Evolutionary conservation across 129 eudicot genomes (phyloP), one percentile per base, ranked within the genome.

Genomic region (Solidago caesia): DNA sequence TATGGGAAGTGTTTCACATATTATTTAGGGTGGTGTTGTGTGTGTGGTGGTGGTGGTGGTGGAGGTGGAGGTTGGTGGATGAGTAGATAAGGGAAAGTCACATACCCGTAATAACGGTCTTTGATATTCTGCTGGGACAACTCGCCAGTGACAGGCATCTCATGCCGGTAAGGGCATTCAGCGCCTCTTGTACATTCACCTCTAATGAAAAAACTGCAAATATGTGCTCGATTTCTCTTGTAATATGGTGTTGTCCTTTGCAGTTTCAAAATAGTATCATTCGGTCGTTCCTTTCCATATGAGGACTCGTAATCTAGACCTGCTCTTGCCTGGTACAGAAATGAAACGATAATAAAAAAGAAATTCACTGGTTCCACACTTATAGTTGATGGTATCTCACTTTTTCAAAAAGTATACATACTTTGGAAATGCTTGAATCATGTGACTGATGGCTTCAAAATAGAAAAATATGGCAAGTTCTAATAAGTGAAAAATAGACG

Each of bases 121-220:
- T 95, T 91, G 42, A 95, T 95, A 74, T 95, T 95, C 67, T 91
- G 99, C 64, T 95, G 97, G 5, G 97, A 91, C 57, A 95, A 72
- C 79, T 95, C 96, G 33, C 99, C 99, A 5, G 89, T 86, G 13
- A 81, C 97, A 8, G 99, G 99, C 99, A 95, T 95, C 85, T 95
- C 99, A 45, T 95, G 99, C 82, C 99, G 79, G 80, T 91, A 95
- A 67, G 99, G 97, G 77, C 99, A 95, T 84, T 95, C 99, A 44
- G 96, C 94, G 29, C 99, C 99, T 91, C 99, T 85, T 5, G 96
- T 95, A 75, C 99, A 95, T 75, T 95, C 95, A 67, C 99, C 99
- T 59, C 97, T 84, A 27, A 89, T 85, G 61, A 59, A 95, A 76
- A 95, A 95, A 85, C 99, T 95, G 85, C 99, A 95, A 64, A 91